phyloP scores from a whole-genome alignment of 108 stramenopile genomes.

The Craspedostauros australis region DNA sequence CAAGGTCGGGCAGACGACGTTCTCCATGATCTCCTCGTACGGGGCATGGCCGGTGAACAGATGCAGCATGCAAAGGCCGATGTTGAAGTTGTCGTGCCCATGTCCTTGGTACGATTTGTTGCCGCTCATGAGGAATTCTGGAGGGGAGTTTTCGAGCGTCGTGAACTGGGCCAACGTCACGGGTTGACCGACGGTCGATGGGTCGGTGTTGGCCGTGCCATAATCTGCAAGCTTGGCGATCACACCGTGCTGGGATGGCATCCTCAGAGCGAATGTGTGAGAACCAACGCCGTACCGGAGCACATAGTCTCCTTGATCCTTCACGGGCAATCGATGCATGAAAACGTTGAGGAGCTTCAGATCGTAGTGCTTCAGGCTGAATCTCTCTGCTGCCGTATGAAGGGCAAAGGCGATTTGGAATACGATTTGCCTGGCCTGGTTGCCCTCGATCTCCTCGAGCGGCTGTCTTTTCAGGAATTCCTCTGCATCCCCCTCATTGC shows the following conservation, averaged over 20 bases:
- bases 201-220: conserved; percentile 86
- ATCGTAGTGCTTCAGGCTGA: conserved; percentile 95
- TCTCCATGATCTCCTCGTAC: conserved; percentile 95
- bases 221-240: conserved; percentile 97
- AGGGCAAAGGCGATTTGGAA: conserved; percentile 96
- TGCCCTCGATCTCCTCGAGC: conserved; percentile 27
- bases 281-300: conserved; percentile 82
- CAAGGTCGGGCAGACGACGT: conserved; percentile 69
- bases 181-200: conserved; percentile 69
- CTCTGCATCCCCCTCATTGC: conserved; percentile 90
- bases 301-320: conserved; percentile 27
- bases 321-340: conserved; percentile 31
- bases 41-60: conserved; percentile 92
- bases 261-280: conserved; percentile 58
- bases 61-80: conserved; percentile 94
- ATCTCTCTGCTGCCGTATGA: conserved; percentile 72
- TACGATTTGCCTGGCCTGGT: conserved; percentile 51
- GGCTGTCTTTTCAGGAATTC: conserved; percentile 71
- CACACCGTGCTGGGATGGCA: conserved; percentile 40
- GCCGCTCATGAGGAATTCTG: conserved; percentile 89
- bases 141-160: conserved; percentile 96
- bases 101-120: conserved; percentile 80
- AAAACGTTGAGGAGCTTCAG: conserved; percentile 98
- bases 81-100: conserved; percentile 88
- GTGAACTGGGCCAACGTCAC: conserved; percentile 92